Conservation (phyloP, 2,329 filamentous ascomycete species). For the Aspergillus alliaceus region DNA sequence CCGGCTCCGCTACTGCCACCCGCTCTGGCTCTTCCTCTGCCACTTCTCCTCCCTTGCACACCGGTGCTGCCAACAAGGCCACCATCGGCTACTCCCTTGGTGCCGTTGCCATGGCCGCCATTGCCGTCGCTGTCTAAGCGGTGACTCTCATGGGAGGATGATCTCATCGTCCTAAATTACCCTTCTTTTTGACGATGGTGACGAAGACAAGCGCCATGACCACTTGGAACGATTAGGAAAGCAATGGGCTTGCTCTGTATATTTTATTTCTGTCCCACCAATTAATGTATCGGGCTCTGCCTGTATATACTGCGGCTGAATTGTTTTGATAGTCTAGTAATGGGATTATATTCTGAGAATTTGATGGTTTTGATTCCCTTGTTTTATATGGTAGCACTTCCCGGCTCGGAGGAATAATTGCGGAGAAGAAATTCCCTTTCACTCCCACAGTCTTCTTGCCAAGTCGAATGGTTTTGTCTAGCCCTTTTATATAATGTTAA, state of each 20-base stretch:
- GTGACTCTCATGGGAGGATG: neutral
- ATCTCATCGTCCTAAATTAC: neutral
- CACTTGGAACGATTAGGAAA: neutral
- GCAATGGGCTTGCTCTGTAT: slow-evolving; percentile 8
- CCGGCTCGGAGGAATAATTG: too few species aligned
- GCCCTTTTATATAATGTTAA: neutral
- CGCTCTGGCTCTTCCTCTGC: neutral
- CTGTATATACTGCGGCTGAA: neutral
- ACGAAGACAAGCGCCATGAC: slow-evolving; percentile 3
- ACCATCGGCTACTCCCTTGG: slow-evolving; percentile 4
- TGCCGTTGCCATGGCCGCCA: slow-evolving; percentile 1
- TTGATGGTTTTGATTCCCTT: neutral
- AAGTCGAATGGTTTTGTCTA: too few species aligned
- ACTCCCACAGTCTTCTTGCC: too few species aligned
- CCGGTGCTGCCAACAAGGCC: slow-evolving; percentile 2
- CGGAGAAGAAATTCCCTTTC: too few species aligned
- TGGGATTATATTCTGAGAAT: neutral
- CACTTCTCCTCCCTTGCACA: neutral
- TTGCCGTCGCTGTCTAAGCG: slow-evolving; percentile 6
- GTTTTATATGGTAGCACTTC: neutral
- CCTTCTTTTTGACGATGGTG: neutral
- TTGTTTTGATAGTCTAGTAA: slow-evolving; percentile 1
- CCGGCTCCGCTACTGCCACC: neutral
- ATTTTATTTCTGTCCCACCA: slow-evolving; percentile 5
- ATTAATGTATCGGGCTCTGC: neutral